A percentile compares a stretch with the other conserved stretches of the same genome.
These are phyloP conservation scores for Farysia itapuensis DNA, from an alignment of 1,284 basidiomycete species.

Conservation along the genomic window DNA sequence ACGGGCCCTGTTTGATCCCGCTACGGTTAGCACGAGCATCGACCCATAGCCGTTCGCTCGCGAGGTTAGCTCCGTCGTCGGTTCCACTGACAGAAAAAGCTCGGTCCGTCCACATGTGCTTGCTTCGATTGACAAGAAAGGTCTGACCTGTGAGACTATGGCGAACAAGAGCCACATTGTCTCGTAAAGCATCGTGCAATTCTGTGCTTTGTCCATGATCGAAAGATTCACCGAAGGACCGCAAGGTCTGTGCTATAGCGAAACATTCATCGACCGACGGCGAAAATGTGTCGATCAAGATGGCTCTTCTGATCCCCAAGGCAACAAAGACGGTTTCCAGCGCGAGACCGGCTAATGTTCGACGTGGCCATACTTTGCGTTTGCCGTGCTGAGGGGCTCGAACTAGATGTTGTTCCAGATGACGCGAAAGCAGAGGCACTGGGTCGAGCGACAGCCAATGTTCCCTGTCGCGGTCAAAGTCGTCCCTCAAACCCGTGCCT, in stretches of 20 bases:
- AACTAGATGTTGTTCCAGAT: neutral
- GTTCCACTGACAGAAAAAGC: no score
- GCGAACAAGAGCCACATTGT: no score
- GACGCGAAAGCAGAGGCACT: neutral
- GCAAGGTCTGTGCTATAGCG: no score
- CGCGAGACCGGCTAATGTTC: neutral
- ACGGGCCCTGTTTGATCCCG: no score
- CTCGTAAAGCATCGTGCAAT: no score
- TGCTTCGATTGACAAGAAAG: neutral
- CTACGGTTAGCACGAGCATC: neutral
- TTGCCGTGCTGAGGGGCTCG: neutral
- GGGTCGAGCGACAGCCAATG: neutral
- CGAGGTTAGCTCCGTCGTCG: no score
- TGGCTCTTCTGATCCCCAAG: neutral
- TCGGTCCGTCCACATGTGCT: neutral
- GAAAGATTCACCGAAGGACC: no score
- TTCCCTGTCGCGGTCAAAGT: neutral
- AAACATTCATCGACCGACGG: no score
- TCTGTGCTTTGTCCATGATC: no score
- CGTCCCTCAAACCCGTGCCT: neutral
- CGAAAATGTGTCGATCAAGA: neutral
- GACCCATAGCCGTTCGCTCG: no score
- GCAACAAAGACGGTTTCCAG: neutral
- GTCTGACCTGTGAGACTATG: neutral
- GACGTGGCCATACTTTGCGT: neutral